Conservation (phyloP, 2,329 filamentous ascomycete species). For the Ophiocordyceps camponoti-floridani region DNA sequence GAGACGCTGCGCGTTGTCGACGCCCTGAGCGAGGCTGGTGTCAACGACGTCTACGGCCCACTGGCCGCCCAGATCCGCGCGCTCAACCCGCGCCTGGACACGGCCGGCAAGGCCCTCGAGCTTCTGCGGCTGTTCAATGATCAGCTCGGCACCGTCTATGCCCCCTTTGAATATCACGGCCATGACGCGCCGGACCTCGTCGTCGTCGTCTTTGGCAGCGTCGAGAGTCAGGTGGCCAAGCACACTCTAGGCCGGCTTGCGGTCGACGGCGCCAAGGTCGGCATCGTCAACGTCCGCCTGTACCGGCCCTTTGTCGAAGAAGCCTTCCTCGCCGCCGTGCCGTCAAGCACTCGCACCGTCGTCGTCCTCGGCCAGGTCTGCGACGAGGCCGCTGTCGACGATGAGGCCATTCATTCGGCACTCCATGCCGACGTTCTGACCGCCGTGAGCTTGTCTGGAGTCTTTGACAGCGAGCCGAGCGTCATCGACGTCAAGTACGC, state of each 20-base stretch:
- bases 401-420: slow-evolving; percentile 61
- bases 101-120: slow-evolving; percentile 52
- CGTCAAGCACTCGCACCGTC: slow-evolving; percentile 55
- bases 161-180: slow-evolving; percentile 85
- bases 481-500: slow-evolving; percentile 84
- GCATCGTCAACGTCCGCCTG: slow-evolving; percentile 77
- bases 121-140: slow-evolving; percentile 64
- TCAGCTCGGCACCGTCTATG: slow-evolving; percentile 85
- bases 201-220: slow-evolving; percentile 80
- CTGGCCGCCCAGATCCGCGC: slow-evolving; percentile 43
- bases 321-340: slow-evolving; percentile 70
- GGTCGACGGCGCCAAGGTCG: slow-evolving; percentile 57
- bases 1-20: slow-evolving; percentile 74
- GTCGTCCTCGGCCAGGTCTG: slow-evolving; percentile 80
- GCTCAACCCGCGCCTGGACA: slow-evolving; percentile 51
- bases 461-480: slow-evolving; percentile 41
- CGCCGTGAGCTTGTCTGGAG: slow-evolving; percentile 60
- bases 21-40: slow-evolving; percentile 52
- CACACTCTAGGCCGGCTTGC: slow-evolving; percentile 63
- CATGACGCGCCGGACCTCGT: slow-evolving; percentile 66
- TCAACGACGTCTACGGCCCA: slow-evolving; percentile 51
- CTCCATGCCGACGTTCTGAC: slow-evolving; percentile 87
- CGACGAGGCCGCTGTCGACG: slow-evolving; percentile 53
- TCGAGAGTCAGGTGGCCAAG: slow-evolving; percentile 70
- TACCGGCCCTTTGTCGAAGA: slow-evolving; percentile 95